Evolutionary conservation across 192 early-diverging fungal genomes (phyloP), one percentile per base, ranked within the genome.

Genomic region (Entomortierella lignicola): DNA sequence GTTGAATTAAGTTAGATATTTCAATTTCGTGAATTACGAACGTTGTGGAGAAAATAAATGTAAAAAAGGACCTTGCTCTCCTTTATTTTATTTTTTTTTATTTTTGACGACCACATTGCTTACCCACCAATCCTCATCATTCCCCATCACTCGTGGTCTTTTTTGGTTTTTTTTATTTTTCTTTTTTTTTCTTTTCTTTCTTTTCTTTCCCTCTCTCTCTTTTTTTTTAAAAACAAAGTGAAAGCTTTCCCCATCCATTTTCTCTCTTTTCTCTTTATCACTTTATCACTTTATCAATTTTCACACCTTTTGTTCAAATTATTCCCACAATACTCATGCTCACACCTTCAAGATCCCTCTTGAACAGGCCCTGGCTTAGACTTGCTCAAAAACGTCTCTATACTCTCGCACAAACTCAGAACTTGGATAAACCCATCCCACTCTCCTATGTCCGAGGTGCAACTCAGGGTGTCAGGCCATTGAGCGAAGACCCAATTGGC

Each of bases 401-500:
- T 25, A 34, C 50, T 4, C 20, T 53, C 31, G 51, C 53, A 0
- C 64, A 47, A 7, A 8, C 54, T 15, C 23, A 56, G 44, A 31
- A n/a, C n/a, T n/a, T n/a, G n/a, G n/a, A 27, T 2, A 48, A 57
- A 13, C 30, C 47, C 23, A 0, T 10, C 17, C 48, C 54, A 1
- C 55, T 66, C 6, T 72, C 83, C 21, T 73, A 79, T 54, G 80
- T 82, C 60, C 48, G 47, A 30, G 83, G 83, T 54, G 44, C 61
- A 1, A 55, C 44, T 39, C 51, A 56, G n/a, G 29, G 51, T 1
- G 21, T 32, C 4, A 25, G 23, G 3, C 83, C 83, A 1, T 72
- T 86, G n/a, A 65, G 66, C 8, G 77, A 84, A 44, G 69, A 72
- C 7, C 57, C 85, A 18, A 79, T 87, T 50, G 83, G 85, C 21